Evolutionary conservation across 1,139 yeast genomes (phyloP).

Genomic region (Lodderomyces elongisporus): DNA sequence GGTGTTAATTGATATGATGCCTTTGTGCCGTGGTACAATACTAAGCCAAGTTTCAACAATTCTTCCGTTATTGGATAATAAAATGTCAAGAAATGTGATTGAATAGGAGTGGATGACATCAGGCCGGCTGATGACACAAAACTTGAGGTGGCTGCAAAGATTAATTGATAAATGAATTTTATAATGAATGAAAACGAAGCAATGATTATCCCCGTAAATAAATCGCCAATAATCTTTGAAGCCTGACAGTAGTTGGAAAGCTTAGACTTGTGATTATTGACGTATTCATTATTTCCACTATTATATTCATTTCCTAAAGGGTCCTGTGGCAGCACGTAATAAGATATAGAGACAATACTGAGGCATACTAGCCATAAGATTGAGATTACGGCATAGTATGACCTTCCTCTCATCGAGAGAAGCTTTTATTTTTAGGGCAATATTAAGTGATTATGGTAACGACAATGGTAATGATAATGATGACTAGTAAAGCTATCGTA

Average conservation of each 20-base stretch:
- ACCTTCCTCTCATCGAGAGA: background rate
- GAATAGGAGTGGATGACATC: background rate
- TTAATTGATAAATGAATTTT: constrained; percentile 1
- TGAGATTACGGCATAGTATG: background rate
- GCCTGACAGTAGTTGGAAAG: background rate
- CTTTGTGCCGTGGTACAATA: constrained; percentile 6
- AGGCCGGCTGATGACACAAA: background rate
- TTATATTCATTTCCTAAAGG: background rate
- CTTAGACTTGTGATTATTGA: no score
- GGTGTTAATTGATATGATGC: constrained; percentile 1
- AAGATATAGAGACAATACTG: background rate
- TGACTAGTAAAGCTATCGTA: no score
- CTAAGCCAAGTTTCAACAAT: constrained; percentile 5
- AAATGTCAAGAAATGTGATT: constrained; percentile 8
- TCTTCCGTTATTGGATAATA: constrained; percentile 11
- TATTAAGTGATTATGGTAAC: no score
- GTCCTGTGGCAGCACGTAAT: background rate
- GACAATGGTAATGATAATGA: no score
- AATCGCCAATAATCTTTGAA: constrained; percentile 4
- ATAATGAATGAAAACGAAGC: constrained; percentile 3
- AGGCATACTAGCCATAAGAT: background rate
- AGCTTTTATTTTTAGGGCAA: no score
- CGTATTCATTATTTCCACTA: no score
- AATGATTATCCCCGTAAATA: constrained; percentile 7
- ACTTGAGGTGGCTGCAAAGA: background rate